phyloP scores from a whole-genome alignment of 192 early-diverging fungal genomes.

The Neocallimastix lanati region DNA sequence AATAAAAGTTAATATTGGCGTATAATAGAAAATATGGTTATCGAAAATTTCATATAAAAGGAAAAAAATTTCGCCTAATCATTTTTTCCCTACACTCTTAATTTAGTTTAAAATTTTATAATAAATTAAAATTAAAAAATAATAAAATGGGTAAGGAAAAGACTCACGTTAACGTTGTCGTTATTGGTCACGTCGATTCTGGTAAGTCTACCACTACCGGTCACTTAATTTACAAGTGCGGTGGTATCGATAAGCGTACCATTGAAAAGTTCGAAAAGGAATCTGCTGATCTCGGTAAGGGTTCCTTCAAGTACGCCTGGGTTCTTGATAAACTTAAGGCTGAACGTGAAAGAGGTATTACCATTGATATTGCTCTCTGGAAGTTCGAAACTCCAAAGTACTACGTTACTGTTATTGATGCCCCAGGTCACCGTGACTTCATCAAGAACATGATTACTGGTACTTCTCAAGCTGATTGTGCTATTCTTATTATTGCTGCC shows the following conservation, averaged over 20 bases:
- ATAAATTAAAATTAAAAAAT: not conserved
- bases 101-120: not conserved
- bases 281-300: slow-evolving; percentile 83
- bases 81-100: not conserved
- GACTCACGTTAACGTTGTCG: too few relatives aligned
- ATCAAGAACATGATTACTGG: slow-evolving; percentile 99
- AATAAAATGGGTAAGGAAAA: too few relatives aligned
- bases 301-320: slow-evolving; percentile 99
- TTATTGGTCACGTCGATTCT: too few relatives aligned
- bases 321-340: slow-evolving; percentile 98
- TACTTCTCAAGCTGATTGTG: slow-evolving; percentile 48
- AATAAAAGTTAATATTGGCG: not conserved
- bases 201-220: not conserved
- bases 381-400: not conserved
- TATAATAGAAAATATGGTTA: not conserved
- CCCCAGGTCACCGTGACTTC: slow-evolving; percentile 98
- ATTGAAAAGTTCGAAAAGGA: not conserved
- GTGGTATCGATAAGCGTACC: not conserved
- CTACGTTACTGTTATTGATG: slow-evolving; percentile 11
- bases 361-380: slow-evolving; percentile 85
- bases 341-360: slow-evolving; percentile 99
- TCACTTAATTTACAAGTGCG: not conserved
- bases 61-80: not conserved
- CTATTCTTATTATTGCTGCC: not conserved
- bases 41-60: not conserved